Conservation (phyloP, 305 asterid genomes). For the Salvia sclarea region DNA sequence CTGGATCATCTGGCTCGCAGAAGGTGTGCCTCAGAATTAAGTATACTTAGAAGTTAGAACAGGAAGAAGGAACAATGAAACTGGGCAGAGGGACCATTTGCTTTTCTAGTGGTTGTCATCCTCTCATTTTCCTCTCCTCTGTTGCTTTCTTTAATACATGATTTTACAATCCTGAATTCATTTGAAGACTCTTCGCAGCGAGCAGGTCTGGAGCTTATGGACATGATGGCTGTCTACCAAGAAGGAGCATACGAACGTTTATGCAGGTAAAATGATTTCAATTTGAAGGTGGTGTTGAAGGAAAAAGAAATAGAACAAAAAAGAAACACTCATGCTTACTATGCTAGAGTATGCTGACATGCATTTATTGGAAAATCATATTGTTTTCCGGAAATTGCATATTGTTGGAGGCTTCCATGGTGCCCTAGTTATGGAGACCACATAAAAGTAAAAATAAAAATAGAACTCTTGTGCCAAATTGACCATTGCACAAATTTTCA, state of each 20-base stretch:
- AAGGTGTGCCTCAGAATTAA: neutral
- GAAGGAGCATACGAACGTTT: constrained; percentile 99
- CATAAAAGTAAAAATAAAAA: neutral
- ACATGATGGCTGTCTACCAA: constrained; percentile 99
- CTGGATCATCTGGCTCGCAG: neutral
- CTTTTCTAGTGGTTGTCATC: constrained; percentile 29
- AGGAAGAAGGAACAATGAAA: neutral
- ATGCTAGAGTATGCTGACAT: constrained; percentile 17
- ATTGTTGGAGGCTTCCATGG: constrained; percentile 9
- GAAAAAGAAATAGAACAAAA: neutral
- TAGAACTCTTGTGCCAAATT: neutral
- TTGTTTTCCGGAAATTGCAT: constrained; percentile 2
- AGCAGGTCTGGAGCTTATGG: constrained; percentile 99
- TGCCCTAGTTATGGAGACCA: neutral
- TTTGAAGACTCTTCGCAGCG: constrained; percentile 64
- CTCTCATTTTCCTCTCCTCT: neutral
- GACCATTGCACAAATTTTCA: no score
- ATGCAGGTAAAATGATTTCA: constrained; percentile 68
- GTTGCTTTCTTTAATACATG: constrained; percentile 14
- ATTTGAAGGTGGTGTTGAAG: constrained; percentile 9
- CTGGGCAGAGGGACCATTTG: constrained; percentile 1
- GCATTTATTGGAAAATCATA: constrained; percentile 11
- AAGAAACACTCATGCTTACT: constrained; percentile 10
- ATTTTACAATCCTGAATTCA: constrained; percentile 33
- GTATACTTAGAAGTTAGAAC: neutral